Base-by-base conservation (phyloP, 495 filamentous ascomycete genomes). In the Aspergillus taichungensis region DNA sequence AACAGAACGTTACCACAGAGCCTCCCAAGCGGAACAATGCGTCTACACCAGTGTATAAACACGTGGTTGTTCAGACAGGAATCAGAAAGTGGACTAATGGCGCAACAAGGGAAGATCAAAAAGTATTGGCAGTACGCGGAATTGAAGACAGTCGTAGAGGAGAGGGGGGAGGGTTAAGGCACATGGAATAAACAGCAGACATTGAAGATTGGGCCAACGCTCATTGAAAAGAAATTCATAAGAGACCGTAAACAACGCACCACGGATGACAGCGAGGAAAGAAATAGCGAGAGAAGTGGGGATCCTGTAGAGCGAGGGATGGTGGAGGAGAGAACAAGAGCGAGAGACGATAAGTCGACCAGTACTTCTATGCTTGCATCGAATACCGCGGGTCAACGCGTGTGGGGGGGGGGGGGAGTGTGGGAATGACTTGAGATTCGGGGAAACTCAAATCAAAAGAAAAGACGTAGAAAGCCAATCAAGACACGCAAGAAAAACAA, bases 21-120 rank as follows among this genome's bases (percentile, higher is more conserved):
- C 62, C 62, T 62, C 62, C 62, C 61, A 66, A 54, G 55, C 43
- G 46, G 46, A 56, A 60, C 42, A 40, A 53, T 56, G 53, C 53
- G 51, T 49, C 49, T 60, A 56, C 48, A 59, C 46, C 51, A 43
- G 46, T 49, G 49, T 50, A 52, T 52, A 47, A 54, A 48, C 49
- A 56, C 49, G 57, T 55, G 49, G 51, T 47, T 45, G 43, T 43
- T 49, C 51, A 49, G 41, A 43, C 45, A 48, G 40, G 30, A 48
- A 52, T 43, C 42, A 40, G 42, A 42, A 52, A 50, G 43, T 36
- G 43, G 37, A 37, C 41, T 51, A 50, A 48, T 37, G 46, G 47
- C 37, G 40, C 48, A 52, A 46, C 43, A 42, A 62, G 53, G 53
- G 54, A 55, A 41, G 43, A 50, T 24, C 45, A 50, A 36, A 42